A percentile compares a stretch with the other conserved stretches of the same genome.
These are phyloP conservation scores for Acanthamoeba healyi DNA, from an alignment of 208 protist species.

Conservation along the genomic window DNA sequence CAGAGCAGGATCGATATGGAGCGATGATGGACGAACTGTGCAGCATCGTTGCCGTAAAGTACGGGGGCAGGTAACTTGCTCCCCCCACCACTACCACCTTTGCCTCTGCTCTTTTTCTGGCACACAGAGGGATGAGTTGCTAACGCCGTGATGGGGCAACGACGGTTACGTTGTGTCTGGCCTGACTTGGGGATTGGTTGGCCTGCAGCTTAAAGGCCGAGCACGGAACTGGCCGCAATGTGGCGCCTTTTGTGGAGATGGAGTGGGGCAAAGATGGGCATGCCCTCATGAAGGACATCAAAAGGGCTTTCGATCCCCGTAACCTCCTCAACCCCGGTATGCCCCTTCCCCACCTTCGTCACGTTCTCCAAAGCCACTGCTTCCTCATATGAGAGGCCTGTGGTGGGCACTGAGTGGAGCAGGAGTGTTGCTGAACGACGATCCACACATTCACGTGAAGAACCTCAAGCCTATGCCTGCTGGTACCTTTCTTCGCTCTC, in stretches of 20 bases:
- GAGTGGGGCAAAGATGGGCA: conserved; percentile 85
- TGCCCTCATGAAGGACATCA: conserved; percentile 84
- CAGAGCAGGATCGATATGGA: conserved; percentile 78
- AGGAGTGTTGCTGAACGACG: conserved; percentile 85
- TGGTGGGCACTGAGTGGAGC: too few relatives aligned
- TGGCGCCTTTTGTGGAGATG: conserved; percentile 87
- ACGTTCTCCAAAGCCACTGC: too few relatives aligned
- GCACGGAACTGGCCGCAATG: conserved; percentile 86
- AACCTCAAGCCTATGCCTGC: conserved; percentile 82
- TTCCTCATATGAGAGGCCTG: too few relatives aligned
- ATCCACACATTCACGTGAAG: conserved; percentile 81
- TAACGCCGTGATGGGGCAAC: too few relatives aligned
- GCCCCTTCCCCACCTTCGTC: background rate
- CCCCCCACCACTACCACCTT: background rate
- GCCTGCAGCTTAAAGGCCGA: conserved; percentile 28
- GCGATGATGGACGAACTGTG: conserved; percentile 84
- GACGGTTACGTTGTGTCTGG: too few relatives aligned
- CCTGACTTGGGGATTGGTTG: background rate
- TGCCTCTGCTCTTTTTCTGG: too few relatives aligned
- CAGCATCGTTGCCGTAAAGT: conserved; percentile 77
- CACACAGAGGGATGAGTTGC: too few relatives aligned
- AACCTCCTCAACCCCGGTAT: conserved; percentile 79
- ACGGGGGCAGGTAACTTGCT: conserved; percentile 80
- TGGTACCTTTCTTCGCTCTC: too few relatives aligned
- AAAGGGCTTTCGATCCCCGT: conserved; percentile 84